phyloP scores from a whole-genome alignment of 1,139 yeast species.

The Keqinozyma sinolaborantium region DNA sequence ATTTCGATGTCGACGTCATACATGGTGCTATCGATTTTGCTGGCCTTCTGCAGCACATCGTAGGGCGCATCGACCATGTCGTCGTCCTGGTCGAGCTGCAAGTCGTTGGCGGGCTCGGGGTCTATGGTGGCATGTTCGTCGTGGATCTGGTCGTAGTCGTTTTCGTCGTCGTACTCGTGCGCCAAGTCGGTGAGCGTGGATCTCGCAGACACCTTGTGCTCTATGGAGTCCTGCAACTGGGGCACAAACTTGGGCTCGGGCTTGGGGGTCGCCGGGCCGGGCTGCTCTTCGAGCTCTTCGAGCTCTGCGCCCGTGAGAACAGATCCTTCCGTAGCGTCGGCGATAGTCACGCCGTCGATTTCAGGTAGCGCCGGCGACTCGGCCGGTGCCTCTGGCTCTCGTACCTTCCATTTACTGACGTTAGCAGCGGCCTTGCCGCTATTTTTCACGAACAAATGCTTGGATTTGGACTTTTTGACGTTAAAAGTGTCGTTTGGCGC shows the following conservation, averaged over 20 bases:
- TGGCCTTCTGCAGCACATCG: constrained; percentile 2
- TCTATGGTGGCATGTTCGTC: constrained; percentile 13
- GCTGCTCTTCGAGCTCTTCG: constrained; percentile 5
- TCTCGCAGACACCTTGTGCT: constrained; percentile 4
- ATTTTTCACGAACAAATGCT: constrained; percentile 1
- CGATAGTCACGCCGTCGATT: background rate
- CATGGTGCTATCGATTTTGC: constrained; percentile 10
- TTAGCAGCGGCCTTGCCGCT: background rate
- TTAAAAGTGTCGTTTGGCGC: background rate
- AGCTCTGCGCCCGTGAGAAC: constrained; percentile 9
- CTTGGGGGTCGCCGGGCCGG: constrained; percentile 3
- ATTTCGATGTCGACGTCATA: constrained; percentile 21
- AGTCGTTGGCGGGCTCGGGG: constrained; percentile 6
- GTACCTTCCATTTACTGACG: constrained; percentile 5
- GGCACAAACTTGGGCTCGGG: constrained; percentile 9
- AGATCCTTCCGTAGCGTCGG: constrained; percentile 8
- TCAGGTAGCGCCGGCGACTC: background rate
- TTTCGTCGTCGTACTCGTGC: constrained; percentile 11
- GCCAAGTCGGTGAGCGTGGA: constrained; percentile 7
- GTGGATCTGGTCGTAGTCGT: constrained; percentile 16
- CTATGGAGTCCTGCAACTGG: constrained; percentile 6
- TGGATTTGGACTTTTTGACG: background rate
- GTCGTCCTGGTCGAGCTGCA: constrained; percentile 6
- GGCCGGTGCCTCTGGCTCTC: background rate
- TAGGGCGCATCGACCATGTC: constrained; percentile 7